These are phyloP conservation scores for Bolboschoenoplectus hybrid DNA, from an alignment of 202 grass and related monocot genomes.

Conservation along the genomic window DNA sequence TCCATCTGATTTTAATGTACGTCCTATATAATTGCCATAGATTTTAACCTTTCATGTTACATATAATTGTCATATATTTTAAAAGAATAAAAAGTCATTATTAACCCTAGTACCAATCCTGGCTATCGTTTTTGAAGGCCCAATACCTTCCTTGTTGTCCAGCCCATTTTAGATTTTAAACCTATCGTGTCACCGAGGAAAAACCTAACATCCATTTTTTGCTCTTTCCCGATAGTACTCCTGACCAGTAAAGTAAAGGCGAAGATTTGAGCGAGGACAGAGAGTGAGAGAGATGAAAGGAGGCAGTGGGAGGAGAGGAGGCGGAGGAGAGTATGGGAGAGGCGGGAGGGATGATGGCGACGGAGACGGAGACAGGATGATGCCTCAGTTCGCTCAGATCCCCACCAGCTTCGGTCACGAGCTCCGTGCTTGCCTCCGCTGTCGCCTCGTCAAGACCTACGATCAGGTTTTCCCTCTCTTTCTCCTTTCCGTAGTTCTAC, in stretches of 20 bases:
- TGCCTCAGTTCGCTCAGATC: slow-evolving; percentile 70
- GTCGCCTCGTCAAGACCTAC: slow-evolving; percentile 99
- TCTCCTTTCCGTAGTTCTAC: neutral
- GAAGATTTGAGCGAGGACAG: neutral
- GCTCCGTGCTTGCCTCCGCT: slow-evolving; percentile 95
- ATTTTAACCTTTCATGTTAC: too few relatives aligned
- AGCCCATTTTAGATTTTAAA: too few relatives aligned
- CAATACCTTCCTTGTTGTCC: too few relatives aligned
- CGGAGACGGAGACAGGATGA: slow-evolving; percentile 46
- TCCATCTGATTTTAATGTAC: too few relatives aligned
- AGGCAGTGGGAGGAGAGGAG: slow-evolving; percentile 15
- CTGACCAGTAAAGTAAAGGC: neutral
- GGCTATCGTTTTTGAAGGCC: too few relatives aligned
- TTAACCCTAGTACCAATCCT: too few relatives aligned
- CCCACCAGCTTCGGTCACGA: slow-evolving; percentile 98
- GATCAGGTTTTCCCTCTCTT: slow-evolving; percentile 56
- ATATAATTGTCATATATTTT: too few relatives aligned
- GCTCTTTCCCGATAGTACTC: neutral
- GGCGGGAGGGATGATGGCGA: slow-evolving; percentile 57
- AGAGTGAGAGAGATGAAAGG: slow-evolving; percentile 9
- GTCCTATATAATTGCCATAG: too few relatives aligned
- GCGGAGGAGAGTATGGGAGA: slow-evolving; percentile 47
- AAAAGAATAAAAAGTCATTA: too few relatives aligned
- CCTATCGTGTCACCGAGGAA: too few relatives aligned
- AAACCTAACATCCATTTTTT: too few relatives aligned